Evolutionary conservation across 1,139 yeast species (phyloP).

Genomic region (Zygoascus sp.): DNA sequence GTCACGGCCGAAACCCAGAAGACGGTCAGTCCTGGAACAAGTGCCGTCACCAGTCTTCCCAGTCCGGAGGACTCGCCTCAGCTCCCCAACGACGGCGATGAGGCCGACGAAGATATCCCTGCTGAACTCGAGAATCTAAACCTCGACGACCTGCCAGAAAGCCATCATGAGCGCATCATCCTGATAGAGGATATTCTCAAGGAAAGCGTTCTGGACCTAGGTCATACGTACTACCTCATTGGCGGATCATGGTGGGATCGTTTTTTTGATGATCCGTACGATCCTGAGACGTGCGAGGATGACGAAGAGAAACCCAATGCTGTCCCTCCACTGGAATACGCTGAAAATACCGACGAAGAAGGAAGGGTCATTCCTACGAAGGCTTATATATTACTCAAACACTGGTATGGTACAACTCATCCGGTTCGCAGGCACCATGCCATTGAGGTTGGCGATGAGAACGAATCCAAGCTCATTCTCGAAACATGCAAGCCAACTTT

Average conservation of each 20-base stretch:
- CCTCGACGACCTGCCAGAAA: conserved; percentile 5
- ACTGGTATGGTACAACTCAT: conserved; percentile 17
- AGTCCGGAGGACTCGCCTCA: background rate
- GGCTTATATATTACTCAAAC: conserved; percentile 12
- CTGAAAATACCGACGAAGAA: conserved; percentile 12
- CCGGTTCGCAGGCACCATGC: conserved; percentile 12
- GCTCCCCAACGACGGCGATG: background rate
- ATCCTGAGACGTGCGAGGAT: background rate
- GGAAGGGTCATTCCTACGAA: conserved; percentile 10
- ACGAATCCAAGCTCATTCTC: conserved; percentile 8
- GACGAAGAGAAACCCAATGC: background rate
- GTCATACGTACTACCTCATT: conserved; percentile 10
- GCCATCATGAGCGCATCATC: conserved; percentile 8
- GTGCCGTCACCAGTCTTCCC: background rate
- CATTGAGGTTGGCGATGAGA: conserved; percentile 12
- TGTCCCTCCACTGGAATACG: conserved; percentile 8
- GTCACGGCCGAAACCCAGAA: conserved; percentile 2
- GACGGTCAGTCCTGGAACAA: background rate
- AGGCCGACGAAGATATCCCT: background rate
- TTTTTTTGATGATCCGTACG: conserved; percentile 8
- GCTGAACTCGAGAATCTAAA: background rate
- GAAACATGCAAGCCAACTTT: conserved; percentile 13
- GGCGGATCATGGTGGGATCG: conserved; percentile 12
- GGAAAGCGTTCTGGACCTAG: conserved; percentile 1
- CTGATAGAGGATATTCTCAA: conserved; percentile 8